phyloP scores from a whole-genome alignment of 2,329 filamentous ascomycete genomes.

The Apiospora sp. region DNA sequence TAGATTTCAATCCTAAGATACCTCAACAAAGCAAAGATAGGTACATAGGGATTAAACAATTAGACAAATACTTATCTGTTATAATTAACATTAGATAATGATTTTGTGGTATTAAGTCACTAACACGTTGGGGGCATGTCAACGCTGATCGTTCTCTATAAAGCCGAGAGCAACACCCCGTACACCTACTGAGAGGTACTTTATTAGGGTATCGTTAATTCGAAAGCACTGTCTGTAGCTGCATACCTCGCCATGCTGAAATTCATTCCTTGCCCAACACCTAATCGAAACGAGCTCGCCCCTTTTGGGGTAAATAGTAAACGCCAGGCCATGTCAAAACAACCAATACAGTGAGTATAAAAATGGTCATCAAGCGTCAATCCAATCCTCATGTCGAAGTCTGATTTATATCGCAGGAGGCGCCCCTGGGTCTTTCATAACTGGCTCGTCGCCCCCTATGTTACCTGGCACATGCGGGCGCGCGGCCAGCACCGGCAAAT shows the following conservation, averaged over 20 bases:
- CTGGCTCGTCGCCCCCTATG: conserved; percentile 33
- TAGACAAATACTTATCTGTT: too few species aligned
- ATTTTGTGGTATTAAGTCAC: background rate
- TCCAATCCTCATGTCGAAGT: background rate
- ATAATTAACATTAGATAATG: too few species aligned
- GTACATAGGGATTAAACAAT: too few species aligned
- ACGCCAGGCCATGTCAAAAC: conserved; percentile 23
- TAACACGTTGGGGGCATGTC: background rate
- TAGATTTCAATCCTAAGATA: background rate
- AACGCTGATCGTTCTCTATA: background rate
- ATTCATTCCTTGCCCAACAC: background rate
- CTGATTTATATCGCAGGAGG: background rate
- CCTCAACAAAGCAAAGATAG: background rate
- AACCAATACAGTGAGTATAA: background rate
- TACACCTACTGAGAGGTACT: background rate
- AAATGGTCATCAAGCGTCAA: conserved; percentile 6
- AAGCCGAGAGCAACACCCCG: background rate
- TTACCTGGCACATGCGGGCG: conserved; percentile 36
- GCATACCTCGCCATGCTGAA: background rate
- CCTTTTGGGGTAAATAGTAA: background rate
- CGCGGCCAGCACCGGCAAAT: conserved; percentile 38
- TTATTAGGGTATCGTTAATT: background rate
- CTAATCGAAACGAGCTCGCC: background rate
- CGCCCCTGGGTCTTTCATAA: conserved; percentile 17
- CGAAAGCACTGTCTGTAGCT: background rate